These are phyloP conservation scores for Mycena leptocephala DNA, from an alignment of 768 basidiomycete genomes.

Conservation along the genomic window DNA sequence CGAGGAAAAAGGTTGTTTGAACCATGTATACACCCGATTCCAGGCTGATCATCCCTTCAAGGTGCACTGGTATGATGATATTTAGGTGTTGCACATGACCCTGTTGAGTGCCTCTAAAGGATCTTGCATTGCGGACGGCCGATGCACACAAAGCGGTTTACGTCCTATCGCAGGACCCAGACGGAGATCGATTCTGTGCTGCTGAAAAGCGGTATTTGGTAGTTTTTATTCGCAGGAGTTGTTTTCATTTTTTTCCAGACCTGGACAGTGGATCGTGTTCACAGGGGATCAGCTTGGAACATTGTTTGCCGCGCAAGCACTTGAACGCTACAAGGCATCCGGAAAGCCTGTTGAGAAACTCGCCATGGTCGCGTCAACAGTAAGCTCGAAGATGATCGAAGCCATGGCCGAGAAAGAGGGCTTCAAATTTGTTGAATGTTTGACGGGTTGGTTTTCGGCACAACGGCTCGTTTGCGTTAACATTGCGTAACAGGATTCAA, in stretches of 20 bases:
- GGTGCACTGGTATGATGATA: slow-evolving; percentile 60
- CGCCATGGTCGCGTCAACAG: slow-evolving; percentile 91
- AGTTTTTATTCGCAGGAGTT: slow-evolving; percentile 8
- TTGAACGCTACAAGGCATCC: slow-evolving; percentile 60
- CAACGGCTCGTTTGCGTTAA: slow-evolving; percentile 29
- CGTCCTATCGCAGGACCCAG: slow-evolving; percentile 92
- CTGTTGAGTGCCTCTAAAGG: slow-evolving; percentile 48
- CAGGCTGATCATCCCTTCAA: slow-evolving; percentile 42
- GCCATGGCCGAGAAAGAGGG: slow-evolving; percentile 83
- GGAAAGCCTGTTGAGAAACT: slow-evolving; percentile 70
- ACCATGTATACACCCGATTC: slow-evolving; percentile 3
- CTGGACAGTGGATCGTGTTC: slow-evolving; percentile 78
- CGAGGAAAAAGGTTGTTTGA: slow-evolving; percentile 83
- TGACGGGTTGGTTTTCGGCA: slow-evolving; percentile 73
- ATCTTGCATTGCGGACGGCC: slow-evolving; percentile 80
- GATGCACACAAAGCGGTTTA: slow-evolving; percentile 67
- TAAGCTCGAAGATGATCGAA: slow-evolving; percentile 93
- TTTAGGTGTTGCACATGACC: not conserved
- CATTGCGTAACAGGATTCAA: slow-evolving; percentile 77
- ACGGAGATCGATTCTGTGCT: slow-evolving; percentile 87
- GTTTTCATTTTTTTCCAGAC: slow-evolving; percentile 44
- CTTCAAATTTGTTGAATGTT: slow-evolving; percentile 88
- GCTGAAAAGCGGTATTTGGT: slow-evolving; percentile 74
- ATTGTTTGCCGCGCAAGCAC: slow-evolving; percentile 60
- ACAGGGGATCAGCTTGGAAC: slow-evolving; percentile 90